Evolutionary conservation across 2,329 filamentous ascomycete species (phyloP).

Genomic region (Beauveria medogensis): DNA sequence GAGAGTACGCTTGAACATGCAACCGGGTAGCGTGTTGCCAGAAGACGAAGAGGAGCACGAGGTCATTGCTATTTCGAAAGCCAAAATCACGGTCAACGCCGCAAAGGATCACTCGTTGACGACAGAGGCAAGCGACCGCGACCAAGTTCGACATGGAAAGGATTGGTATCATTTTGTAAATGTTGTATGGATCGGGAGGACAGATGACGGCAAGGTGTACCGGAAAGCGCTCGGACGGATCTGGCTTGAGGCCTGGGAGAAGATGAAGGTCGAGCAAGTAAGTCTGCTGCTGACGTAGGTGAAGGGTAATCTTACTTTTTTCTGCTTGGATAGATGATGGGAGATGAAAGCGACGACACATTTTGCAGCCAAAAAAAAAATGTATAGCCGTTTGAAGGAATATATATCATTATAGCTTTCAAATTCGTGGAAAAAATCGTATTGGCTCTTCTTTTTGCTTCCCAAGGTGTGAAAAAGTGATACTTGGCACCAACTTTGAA

Average conservation of each 20-base stretch:
- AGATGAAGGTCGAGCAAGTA: constrained; percentile 6
- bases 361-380: too few species aligned
- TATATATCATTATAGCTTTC: too few species aligned
- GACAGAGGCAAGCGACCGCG: neutral
- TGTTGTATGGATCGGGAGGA: constrained; percentile 10
- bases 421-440: too few species aligned
- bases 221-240: constrained; percentile 10
- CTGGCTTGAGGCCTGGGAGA: constrained; percentile 5
- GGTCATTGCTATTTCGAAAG: constrained; percentile 10
- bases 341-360: neutral
- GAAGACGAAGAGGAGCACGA: neutral
- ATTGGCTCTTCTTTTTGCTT: too few species aligned
- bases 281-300: neutral
- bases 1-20: constrained; percentile 7
- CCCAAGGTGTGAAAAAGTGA: too few species aligned
- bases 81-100: neutral
- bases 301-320: neutral
- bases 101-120: neutral
- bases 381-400: too few species aligned
- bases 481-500: too few species aligned
- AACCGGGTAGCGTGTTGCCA: neutral
- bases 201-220: constrained; percentile 2
- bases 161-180: constrained; percentile 7
- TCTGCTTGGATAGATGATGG: neutral
- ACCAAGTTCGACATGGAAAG: neutral